Evolutionary conservation across 2,329 filamentous ascomycete species (phyloP), one percentile per base, ranked within the genome.

Genomic region (Trichoderma afroharzianum): DNA sequence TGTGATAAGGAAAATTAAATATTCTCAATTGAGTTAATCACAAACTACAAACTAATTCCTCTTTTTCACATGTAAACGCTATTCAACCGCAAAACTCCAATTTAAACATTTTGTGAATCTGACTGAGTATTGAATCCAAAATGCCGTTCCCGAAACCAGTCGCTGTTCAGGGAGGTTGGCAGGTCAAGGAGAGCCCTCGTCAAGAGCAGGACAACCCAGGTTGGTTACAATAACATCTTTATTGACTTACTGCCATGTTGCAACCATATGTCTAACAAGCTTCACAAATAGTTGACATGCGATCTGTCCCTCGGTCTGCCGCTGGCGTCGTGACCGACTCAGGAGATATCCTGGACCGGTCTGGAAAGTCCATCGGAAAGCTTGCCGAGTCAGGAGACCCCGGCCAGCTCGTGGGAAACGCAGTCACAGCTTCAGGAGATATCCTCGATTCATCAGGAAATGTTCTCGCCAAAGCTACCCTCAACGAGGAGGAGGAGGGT

Each of bases 281-380:
- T 28, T 50, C 2, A 1, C 5, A 8, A 58, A 63, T 70, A 80
- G 79, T 77, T 72, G 78, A 80, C 53, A 66, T 75, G 57, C 71
- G 79, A 28, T 76, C 76, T 58, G 75, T 81, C 55, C 80, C 81
- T 33, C 76, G 81, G 66, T 81, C 84, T 14, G 80, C 80, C 59
- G 82, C 81, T 21, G 81, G 82, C 43, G 78, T 82, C 63, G 84
- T 86, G 66, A 83, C 82, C 76, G 82, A 84, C 72, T 75, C 78
- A 26, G 84, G 85, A 18, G 83, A 85, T 18, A 82, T 85, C 21
- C 77, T 86, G 47, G 83, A 86, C 71, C 77, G 82, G 12, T 75
- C 81, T 12, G 84, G 83, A 66, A 83, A 84, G 66, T 79, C 78
- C 9, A 76, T 86, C 55, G 84, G 84, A 68, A 83, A 78, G 72